Percentiles rank a stretch among this genome's conserved stretches.
Conservation (phyloP, 345 rosid species). For the Firmiana major region DNA sequence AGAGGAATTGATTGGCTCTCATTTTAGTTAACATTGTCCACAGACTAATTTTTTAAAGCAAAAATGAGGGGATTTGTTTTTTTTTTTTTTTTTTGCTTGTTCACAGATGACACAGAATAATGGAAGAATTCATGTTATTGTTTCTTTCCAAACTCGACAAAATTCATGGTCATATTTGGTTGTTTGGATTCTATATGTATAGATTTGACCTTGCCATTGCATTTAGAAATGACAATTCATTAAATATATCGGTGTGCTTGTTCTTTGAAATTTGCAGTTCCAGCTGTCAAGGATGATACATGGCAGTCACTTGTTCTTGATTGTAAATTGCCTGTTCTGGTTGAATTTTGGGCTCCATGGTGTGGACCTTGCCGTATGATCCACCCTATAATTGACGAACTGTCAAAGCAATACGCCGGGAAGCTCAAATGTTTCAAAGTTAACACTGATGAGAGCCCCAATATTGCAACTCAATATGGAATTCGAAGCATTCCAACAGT, state of each 20-base stretch:
- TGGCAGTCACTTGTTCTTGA: slow-evolving; percentile 67
- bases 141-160: background rate
- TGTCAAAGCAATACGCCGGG: slow-evolving; percentile 54
- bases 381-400: slow-evolving; percentile 53
- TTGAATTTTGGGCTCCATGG: slow-evolving; percentile 86
- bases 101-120: background rate
- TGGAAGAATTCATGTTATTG: background rate
- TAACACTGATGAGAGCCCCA: slow-evolving; percentile 67
- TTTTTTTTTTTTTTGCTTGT: background rate
- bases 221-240: background rate
- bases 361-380: slow-evolving; percentile 84
- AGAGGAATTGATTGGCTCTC: background rate
- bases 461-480: slow-evolving; percentile 50
- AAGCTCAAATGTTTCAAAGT: slow-evolving; percentile 66
- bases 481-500: slow-evolving; percentile 70
- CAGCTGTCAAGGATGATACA: slow-evolving; percentile 42
- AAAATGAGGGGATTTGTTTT: background rate
- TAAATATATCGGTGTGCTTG: background rate
- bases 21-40: background rate
- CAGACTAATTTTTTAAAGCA: background rate
- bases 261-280: slow-evolving; percentile 33
- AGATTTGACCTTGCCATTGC: background rate
- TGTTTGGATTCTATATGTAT: background rate
- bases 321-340: slow-evolving; percentile 51
- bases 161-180: background rate